Evolutionary conservation across 768 basidiomycete genomes (phyloP).

Genomic region (Lactarius pseudohatsudake): DNA sequence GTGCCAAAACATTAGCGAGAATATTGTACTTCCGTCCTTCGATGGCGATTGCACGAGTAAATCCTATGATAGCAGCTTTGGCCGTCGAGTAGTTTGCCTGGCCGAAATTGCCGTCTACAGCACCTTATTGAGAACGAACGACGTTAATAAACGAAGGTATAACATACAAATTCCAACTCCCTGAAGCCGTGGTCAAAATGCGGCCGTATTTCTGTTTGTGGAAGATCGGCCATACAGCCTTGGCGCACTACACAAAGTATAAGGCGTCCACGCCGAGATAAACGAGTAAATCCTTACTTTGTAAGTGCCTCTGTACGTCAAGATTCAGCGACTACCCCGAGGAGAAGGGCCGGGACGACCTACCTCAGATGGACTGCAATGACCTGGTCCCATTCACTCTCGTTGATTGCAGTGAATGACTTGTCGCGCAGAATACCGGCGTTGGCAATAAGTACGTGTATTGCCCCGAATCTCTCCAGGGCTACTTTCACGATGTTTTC

Average conservation of each 20-base stretch:
- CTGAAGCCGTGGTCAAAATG: conserved; percentile 91
- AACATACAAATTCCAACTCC: conserved; percentile 87
- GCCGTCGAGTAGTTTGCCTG: conserved; percentile 95
- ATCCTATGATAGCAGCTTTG: conserved; percentile 86
- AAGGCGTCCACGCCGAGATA: not conserved
- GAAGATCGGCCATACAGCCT: conserved; percentile 97
- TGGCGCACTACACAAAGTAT: conserved; percentile 60
- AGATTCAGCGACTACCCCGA: conserved; percentile 9
- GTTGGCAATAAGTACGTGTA: conserved; percentile 89
- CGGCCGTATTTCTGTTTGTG: conserved; percentile 95
- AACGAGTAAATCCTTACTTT: conserved; percentile 48
- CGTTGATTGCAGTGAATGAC: conserved; percentile 85
- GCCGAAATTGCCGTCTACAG: conserved; percentile 87
- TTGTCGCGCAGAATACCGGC: conserved; percentile 95
- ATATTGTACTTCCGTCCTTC: conserved; percentile 94
- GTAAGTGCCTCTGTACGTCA: conserved; percentile 66
- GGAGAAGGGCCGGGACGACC: not conserved
- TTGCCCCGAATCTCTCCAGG: conserved; percentile 79
- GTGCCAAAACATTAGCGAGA: conserved; percentile 82
- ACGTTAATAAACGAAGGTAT: not conserved
- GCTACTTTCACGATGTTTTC: conserved; percentile 86
- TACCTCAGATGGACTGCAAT: conserved; percentile 79
- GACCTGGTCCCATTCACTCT: conserved; percentile 93
- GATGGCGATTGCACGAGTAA: conserved; percentile 86
- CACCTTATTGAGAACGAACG: not conserved